phyloP scores from a whole-genome alignment of 306 rosid species.

The Lablab purpureus region DNA sequence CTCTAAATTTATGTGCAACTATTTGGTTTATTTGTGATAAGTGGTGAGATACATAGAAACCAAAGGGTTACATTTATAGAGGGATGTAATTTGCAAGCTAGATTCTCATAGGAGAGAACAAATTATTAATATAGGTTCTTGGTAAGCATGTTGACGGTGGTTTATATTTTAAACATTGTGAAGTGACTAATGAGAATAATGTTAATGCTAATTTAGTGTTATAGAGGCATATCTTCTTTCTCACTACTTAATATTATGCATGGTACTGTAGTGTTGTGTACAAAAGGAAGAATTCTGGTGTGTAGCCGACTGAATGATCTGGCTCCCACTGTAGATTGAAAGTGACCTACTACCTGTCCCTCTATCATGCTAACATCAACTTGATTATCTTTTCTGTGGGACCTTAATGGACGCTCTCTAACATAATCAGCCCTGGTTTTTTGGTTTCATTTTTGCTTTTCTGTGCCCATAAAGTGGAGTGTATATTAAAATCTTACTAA shows the following conservation, averaged over 20 bases:
- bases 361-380: slow-evolving; percentile 32
- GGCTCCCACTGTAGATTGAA: slow-evolving; percentile 57
- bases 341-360: slow-evolving; percentile 55
- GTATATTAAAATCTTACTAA: slow-evolving; percentile 5
- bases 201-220: slow-evolving; percentile 15
- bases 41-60: slow-evolving; percentile 23
- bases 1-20: slow-evolving; percentile 28
- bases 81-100: slow-evolving; percentile 40
- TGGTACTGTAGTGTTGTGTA: slow-evolving; percentile 59
- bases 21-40: neutral
- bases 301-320: slow-evolving; percentile 50
- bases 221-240: slow-evolving; percentile 39
- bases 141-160: slow-evolving; percentile 21
- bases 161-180: slow-evolving; percentile 12
- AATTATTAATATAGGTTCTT: slow-evolving; percentile 34
- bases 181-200: slow-evolving; percentile 8
- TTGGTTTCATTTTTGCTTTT: slow-evolving; percentile 33
- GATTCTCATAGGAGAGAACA: slow-evolving; percentile 36
- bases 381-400: slow-evolving; percentile 26
- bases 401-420: slow-evolving; percentile 37
- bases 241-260: slow-evolving; percentile 52
- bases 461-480: neutral
- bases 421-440: slow-evolving; percentile 28
- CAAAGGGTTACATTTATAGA: slow-evolving; percentile 21
- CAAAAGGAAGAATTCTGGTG: slow-evolving; percentile 21